Base-by-base conservation (phyloP, 164 flowering plant genomes). In the Umbilicus rupestris region DNA sequence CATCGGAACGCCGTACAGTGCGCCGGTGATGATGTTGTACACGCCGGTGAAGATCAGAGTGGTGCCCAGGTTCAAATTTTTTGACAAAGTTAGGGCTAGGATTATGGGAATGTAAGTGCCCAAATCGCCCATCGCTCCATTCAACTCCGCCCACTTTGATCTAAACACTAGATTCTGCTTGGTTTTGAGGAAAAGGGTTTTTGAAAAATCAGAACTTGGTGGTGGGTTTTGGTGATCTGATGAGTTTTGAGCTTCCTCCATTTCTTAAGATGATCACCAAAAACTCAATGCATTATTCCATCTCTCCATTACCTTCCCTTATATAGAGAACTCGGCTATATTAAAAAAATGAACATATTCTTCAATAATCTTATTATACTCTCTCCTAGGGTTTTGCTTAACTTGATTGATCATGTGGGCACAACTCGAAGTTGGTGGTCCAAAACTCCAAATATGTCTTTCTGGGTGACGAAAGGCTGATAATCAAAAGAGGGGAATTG, bases 111-210 rank as follows among this genome's bases (percentile, higher is more conserved):
- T 85, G 68, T 78, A 90, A 0, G 98, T 92, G 57, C 98, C 96
- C 11, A 92, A 74, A 52, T 92, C 96, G 2, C 98, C 96, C 90
- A 92, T 82, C 37, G 98, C 88, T 0, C 98, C 98, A 60, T 87
- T 88, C 5, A 92, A 0, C 63, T 92, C 96, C 0, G 78, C 78
- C 93, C 89, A 87, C 76, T 79, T 85, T 1, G 98, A 89, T 24
- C 52, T 71, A 45, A 86, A 74, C 35, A 26, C 68, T 19, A 87
- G 71, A 68, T 92, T 92, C 63, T 68, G 65, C 62, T 73, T 81
- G 52, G 82, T 9, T 70, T 69, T 76, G 30, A 12, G 7, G 7
- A 74, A 64, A 28, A 69, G 1, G 35, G 59, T 68, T 7, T 55
- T 3, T 30, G 67, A 55, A 31, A 67, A 70, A 63, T 44, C 49